These are phyloP conservation scores for Remersonia thermophila DNA, from an alignment of 2,329 filamentous ascomycete genomes.

Conservation along the genomic window DNA sequence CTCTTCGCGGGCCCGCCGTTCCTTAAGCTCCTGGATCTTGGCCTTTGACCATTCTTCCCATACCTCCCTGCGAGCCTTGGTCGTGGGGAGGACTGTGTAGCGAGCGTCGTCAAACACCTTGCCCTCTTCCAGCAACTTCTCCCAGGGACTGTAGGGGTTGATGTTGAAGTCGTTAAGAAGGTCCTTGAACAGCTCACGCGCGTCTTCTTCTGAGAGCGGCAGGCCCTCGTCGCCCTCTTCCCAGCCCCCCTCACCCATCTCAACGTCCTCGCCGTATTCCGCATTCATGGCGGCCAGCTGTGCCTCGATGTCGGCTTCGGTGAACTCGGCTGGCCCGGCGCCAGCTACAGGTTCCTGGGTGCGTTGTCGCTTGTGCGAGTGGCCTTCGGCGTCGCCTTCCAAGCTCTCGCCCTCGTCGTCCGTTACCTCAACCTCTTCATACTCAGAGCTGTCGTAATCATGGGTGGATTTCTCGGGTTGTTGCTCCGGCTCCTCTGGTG, in stretches of 20 bases:
- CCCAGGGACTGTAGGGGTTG: constrained; percentile 85
- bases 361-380: constrained; percentile 36
- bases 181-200: constrained; percentile 68
- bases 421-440: constrained; percentile 64
- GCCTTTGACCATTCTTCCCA: constrained; percentile 77
- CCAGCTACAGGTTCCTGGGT: constrained; percentile 29
- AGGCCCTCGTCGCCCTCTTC: constrained; percentile 62
- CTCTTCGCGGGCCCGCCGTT: constrained; percentile 60
- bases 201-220: constrained; percentile 62
- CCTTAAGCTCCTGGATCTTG: constrained; percentile 59
- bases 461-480: constrained; percentile 22
- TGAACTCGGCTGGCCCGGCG: constrained; percentile 58
- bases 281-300: constrained; percentile 83
- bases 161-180: constrained; percentile 71
- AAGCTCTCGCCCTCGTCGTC: constrained; percentile 42
- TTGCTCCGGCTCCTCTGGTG: constrained; percentile 17
- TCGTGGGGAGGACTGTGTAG: constrained; percentile 74
- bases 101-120: constrained; percentile 73
- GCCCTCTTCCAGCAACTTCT: constrained; percentile 73
- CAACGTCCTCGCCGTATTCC: constrained; percentile 68
- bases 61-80: constrained; percentile 66
- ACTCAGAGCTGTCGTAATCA: constrained; percentile 54
- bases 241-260: constrained; percentile 54
- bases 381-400: constrained; percentile 34
- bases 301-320: constrained; percentile 86